These are phyloP conservation scores for Quercus tomentella DNA, from an alignment of 331 rosid genomes.

Conservation along the genomic window DNA sequence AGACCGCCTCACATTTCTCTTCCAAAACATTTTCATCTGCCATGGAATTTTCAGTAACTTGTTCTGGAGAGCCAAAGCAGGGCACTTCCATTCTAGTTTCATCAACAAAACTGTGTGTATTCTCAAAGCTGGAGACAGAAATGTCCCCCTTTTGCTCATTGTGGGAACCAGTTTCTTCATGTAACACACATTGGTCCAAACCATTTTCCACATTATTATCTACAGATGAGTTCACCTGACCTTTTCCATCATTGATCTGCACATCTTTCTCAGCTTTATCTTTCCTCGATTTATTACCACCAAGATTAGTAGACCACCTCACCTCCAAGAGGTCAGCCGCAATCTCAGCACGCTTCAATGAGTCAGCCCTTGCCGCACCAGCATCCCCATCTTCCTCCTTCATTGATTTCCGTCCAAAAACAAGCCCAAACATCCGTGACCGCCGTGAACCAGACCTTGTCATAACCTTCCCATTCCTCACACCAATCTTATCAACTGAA, in stretches of 20 bases:
- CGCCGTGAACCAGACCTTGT: constrained; percentile 38
- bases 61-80: constrained; percentile 14
- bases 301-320: constrained; percentile 79
- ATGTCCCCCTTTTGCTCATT: background rate
- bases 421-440: constrained; percentile 44
- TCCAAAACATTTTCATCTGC: constrained; percentile 10
- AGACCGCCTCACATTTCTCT: constrained; percentile 13
- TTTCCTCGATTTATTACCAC: constrained; percentile 19
- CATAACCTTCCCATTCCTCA: constrained; percentile 27
- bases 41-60: constrained; percentile 11
- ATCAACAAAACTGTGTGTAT: background rate
- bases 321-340: constrained; percentile 81
- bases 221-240: constrained; percentile 18
- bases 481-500: constrained; percentile 31
- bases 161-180: constrained; percentile 18
- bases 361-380: constrained; percentile 29
- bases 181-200: background rate
- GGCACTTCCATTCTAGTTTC: constrained; percentile 14
- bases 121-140: constrained; percentile 11
- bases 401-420: constrained; percentile 51
- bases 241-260: constrained; percentile 8
- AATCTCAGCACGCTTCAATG: constrained; percentile 67
- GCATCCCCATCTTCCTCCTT: constrained; percentile 28
- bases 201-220: constrained; percentile 15
- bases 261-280: constrained; percentile 13